Conservation (phyloP, 768 basidiomycete species). For the Mycena sanguinolenta region DNA sequence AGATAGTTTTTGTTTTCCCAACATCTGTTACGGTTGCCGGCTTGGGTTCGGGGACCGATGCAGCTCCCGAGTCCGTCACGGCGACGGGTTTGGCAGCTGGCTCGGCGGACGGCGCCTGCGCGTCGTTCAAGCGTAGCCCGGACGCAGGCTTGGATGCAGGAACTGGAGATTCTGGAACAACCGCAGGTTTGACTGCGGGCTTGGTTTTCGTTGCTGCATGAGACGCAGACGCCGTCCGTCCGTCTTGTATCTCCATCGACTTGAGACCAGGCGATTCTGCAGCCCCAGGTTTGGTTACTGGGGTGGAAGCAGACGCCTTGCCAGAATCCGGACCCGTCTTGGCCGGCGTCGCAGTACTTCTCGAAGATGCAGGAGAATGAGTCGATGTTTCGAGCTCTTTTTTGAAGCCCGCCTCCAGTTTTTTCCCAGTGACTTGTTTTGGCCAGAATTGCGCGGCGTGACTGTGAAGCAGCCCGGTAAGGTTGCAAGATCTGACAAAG, state of each 20-base stretch:
- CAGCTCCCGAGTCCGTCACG: too few relatives aligned
- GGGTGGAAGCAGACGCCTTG: background rate
- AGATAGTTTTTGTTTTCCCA: too few relatives aligned
- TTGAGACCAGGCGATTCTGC: background rate
- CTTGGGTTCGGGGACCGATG: too few relatives aligned
- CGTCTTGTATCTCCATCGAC: background rate
- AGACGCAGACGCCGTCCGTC: background rate
- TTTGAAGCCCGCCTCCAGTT: background rate
- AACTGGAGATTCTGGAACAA: background rate
- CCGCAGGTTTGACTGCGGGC: background rate
- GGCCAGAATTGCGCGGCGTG: slow-evolving; percentile 6
- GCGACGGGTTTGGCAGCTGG: too few relatives aligned
- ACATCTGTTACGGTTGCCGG: too few relatives aligned
- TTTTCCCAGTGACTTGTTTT: too few relatives aligned
- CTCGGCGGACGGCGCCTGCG: too few relatives aligned
- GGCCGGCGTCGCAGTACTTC: background rate
- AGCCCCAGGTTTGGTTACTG: background rate
- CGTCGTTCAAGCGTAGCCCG: too few relatives aligned
- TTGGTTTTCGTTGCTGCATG: too few relatives aligned
- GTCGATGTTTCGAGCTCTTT: background rate
- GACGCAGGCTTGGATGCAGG: too few relatives aligned
- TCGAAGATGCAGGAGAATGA: background rate
- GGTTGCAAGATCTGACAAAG: background rate
- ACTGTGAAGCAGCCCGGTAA: background rate
- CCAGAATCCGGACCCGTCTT: background rate